Percentiles rank a stretch among this genome's conserved stretches.
Conservation (phyloP, 2,329 filamentous ascomycete species). For the Emmonsia crescens region DNA sequence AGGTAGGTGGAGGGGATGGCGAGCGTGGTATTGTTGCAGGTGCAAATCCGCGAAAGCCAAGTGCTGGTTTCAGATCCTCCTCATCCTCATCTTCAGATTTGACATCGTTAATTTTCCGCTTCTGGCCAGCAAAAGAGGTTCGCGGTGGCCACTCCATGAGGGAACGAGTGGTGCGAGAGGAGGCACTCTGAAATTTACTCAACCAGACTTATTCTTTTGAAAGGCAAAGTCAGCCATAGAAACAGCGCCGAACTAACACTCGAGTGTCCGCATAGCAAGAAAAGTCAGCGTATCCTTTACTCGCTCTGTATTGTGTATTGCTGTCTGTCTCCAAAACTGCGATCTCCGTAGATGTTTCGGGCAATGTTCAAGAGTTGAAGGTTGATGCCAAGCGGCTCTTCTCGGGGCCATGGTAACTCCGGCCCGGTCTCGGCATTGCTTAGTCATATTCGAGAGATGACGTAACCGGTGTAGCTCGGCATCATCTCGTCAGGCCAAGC, state of each 20-base stretch:
- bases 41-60: constrained; percentile 29
- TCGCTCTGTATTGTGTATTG: too few species aligned
- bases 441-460: background rate
- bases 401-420: background rate
- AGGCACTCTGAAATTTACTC: background rate
- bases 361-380: background rate
- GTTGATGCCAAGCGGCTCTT: background rate
- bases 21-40: constrained; percentile 26
- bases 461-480: background rate
- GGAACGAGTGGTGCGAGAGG: background rate
- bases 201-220: background rate
- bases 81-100: constrained; percentile 27
- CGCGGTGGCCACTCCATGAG: constrained; percentile 25
- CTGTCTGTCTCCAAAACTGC: background rate
- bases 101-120: constrained; percentile 33
- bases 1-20: constrained; percentile 22
- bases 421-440: background rate
- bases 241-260: background rate
- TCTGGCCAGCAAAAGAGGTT: constrained; percentile 26
- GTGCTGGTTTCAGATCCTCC: constrained; percentile 25
- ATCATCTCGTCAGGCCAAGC: background rate
- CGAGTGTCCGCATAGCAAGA: background rate
- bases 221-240: background rate
- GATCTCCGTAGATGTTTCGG: background rate
- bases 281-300: background rate